These are phyloP conservation scores for Nemania diffusa DNA, from an alignment of 2,329 filamentous ascomycete genomes.

Conservation along the genomic window DNA sequence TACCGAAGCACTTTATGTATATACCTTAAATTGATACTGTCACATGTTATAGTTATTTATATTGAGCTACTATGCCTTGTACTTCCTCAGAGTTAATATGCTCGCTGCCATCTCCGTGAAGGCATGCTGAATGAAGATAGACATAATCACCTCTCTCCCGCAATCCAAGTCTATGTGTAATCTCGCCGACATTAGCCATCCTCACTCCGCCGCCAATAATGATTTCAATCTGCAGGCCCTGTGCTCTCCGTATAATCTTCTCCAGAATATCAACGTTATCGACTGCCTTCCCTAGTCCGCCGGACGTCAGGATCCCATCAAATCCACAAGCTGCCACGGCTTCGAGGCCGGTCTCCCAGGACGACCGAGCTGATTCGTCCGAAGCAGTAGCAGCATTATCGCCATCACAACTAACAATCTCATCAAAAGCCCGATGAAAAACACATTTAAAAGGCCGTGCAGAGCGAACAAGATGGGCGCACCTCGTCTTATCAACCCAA, in stretches of 20 bases:
- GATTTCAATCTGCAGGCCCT: slow-evolving; percentile 54
- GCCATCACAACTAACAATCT: slow-evolving; percentile 50
- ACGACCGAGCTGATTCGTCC: slow-evolving; percentile 14
- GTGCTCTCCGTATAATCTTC: slow-evolving; percentile 49
- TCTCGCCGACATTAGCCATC: slow-evolving; percentile 51
- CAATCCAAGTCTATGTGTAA: slow-evolving; percentile 46
- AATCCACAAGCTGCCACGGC: slow-evolving; percentile 59
- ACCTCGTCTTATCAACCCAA: slow-evolving; percentile 55
- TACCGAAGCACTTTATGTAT: not conserved
- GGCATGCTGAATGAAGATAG: slow-evolving; percentile 62
- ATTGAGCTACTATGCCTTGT: slow-evolving; percentile 39
- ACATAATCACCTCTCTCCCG: slow-evolving; percentile 42
- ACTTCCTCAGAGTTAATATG: slow-evolving; percentile 47
- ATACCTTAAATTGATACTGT: not conserved
- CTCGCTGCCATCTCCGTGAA: slow-evolving; percentile 40
- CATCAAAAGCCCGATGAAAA: slow-evolving; percentile 68
- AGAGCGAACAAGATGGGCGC: slow-evolving; percentile 53
- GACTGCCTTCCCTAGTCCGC: slow-evolving; percentile 56
- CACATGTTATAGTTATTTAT: slow-evolving; percentile 13
- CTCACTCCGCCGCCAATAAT: slow-evolving; percentile 65
- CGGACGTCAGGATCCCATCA: slow-evolving; percentile 63
- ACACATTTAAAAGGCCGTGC: slow-evolving; percentile 58
- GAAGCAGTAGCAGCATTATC: not conserved
- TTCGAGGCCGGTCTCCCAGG: slow-evolving; percentile 48
- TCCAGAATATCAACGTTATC: slow-evolving; percentile 54